Evolutionary conservation across 805 yeast genomes (phyloP).

Genomic region (Limtongia smithiae): DNA sequence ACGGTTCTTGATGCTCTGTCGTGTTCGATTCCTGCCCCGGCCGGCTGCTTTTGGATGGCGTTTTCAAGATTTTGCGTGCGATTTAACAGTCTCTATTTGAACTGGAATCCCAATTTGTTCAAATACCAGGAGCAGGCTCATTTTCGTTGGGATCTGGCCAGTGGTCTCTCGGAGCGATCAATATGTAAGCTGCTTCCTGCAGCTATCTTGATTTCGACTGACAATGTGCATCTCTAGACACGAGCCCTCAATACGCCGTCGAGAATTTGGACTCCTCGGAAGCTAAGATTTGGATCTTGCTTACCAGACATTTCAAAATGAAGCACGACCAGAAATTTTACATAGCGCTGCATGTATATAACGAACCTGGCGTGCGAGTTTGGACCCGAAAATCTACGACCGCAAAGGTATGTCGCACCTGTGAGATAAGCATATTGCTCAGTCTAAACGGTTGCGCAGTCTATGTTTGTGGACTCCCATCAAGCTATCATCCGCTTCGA

Average conservation of each 20-base stretch:
- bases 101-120: slow-evolving; percentile 52
- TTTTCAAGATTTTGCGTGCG: slow-evolving; percentile 38
- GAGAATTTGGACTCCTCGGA: slow-evolving; percentile 1
- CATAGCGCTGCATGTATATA: slow-evolving; percentile 15
- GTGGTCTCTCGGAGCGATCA: not conserved
- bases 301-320: slow-evolving; percentile 9
- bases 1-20: slow-evolving; percentile 12
- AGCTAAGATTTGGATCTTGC: slow-evolving; percentile 16
- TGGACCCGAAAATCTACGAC: slow-evolving; percentile 4
- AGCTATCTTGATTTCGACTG: not conserved
- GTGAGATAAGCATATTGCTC: not conserved
- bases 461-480: slow-evolving; percentile 18
- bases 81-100: slow-evolving; percentile 57
- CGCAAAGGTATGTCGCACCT: slow-evolving; percentile 3
- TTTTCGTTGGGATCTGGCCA: slow-evolving; percentile 15
- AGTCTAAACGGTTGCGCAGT: too few species aligned
- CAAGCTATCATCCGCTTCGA: slow-evolving; percentile 15
- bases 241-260: slow-evolving; percentile 19
- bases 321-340: slow-evolving; percentile 6
- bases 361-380: slow-evolving; percentile 12
- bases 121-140: slow-evolving; percentile 11
- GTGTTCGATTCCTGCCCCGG: slow-evolving; percentile 9
- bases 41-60: slow-evolving; percentile 32
- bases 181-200: slow-evolving; percentile 4
- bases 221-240: slow-evolving; percentile 1